Percentiles rank a stretch among this genome's conserved stretches.
Conservation (phyloP, 768 basidiomycete species). For the Russula virescens region DNA sequence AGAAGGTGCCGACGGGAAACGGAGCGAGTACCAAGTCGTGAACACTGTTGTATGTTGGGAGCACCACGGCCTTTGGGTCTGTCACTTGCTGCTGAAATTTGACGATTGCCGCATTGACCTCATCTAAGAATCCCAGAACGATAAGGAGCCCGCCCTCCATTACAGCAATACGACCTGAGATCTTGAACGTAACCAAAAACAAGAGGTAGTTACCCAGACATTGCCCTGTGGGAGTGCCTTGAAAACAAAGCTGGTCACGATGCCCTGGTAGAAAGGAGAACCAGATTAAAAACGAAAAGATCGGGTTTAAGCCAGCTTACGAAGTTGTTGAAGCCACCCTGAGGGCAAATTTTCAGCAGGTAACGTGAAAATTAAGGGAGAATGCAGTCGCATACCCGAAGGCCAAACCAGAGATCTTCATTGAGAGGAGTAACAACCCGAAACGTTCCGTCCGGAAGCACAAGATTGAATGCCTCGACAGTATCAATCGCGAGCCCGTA, state of each 20-base stretch:
- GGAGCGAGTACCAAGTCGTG: neutral
- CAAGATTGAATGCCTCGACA: slow-evolving; percentile 23
- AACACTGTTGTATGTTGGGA: slow-evolving; percentile 10
- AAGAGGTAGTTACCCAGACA: slow-evolving; percentile 14
- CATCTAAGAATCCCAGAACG: neutral
- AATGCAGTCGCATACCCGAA: neutral
- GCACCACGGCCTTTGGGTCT: slow-evolving; percentile 13
- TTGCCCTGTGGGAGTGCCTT: slow-evolving; percentile 12
- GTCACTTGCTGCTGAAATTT: slow-evolving; percentile 8
- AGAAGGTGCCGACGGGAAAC: no score
- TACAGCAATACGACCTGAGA: neutral
- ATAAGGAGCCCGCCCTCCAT: neutral
- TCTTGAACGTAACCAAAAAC: neutral
- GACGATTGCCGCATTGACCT: slow-evolving; percentile 28
- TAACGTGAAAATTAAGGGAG: neutral
- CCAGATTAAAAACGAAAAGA: neutral
- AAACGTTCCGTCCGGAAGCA: slow-evolving; percentile 25
- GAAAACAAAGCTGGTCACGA: slow-evolving; percentile 20
- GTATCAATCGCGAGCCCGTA: slow-evolving; percentile 26
- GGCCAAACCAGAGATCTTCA: slow-evolving; percentile 22
- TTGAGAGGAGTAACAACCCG: slow-evolving; percentile 9
- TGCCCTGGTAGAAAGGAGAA: slow-evolving; percentile 1
- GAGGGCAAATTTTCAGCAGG: neutral
- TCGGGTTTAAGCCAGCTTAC: neutral
- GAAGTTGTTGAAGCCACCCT: slow-evolving; percentile 22